These are phyloP conservation scores for Aspergillus viridinutans DNA, from an alignment of 2,329 filamentous ascomycete genomes.

Conservation along the genomic window DNA sequence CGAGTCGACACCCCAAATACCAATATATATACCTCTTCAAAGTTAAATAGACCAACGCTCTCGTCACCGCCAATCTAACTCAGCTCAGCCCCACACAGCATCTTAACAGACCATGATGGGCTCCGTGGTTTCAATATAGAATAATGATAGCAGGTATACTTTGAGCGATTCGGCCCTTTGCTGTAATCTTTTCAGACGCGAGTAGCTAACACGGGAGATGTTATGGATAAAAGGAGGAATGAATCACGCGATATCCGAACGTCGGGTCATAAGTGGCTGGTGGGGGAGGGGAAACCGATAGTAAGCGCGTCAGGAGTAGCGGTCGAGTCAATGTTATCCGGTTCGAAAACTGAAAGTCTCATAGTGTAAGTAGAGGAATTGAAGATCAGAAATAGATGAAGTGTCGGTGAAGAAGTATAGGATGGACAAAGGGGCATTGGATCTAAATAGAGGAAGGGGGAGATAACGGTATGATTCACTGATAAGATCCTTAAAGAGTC, in stretches of 20 bases:
- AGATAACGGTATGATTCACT: conserved; percentile 5
- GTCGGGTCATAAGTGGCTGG: conserved; percentile 2
- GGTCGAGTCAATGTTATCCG: background rate
- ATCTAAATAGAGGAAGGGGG: conserved; percentile 3
- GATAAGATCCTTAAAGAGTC: background rate
- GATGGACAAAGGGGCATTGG: background rate
- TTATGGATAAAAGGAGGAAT: background rate
- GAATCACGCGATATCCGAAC: conserved; percentile 12
- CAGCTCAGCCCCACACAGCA: background rate
- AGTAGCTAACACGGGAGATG: background rate
- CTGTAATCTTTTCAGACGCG: background rate
- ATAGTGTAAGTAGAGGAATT: background rate
- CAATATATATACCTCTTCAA: background rate
- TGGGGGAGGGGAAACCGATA: conserved; percentile 7
- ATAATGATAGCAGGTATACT: background rate
- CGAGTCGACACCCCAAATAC: background rate
- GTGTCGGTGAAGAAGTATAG: conserved; percentile 14
- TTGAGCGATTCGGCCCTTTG: background rate
- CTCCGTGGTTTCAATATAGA: background rate
- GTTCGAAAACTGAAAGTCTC: background rate
- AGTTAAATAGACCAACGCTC: background rate
- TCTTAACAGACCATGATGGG: background rate
- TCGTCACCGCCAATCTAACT: background rate
- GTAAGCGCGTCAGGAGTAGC: conserved; percentile 8
- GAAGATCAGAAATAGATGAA: conserved; percentile 1